Percentiles rank a stretch among this genome's conserved stretches.
Evolutionary conservation across 768 basidiomycete genomes (phyloP).

Genomic region (Mycena epipterygia): DNA sequence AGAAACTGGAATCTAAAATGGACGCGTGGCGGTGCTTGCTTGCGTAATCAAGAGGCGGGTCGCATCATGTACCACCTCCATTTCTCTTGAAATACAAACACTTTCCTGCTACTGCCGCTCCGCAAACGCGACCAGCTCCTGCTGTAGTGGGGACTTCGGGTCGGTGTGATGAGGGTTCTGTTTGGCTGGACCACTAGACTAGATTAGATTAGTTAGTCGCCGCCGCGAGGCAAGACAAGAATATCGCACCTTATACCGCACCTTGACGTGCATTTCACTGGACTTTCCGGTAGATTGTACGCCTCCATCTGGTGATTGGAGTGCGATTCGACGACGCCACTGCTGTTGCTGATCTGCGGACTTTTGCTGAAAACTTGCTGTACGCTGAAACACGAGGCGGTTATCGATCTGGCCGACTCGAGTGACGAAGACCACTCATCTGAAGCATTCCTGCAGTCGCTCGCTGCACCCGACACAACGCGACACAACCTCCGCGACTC

Average conservation of each 20-base stretch:
- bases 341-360: background rate
- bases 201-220: constrained; percentile 4
- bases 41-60: no score
- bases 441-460: no score
- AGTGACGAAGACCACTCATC: background rate
- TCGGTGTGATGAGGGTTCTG: background rate
- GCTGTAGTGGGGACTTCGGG: background rate
- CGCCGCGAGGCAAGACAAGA: background rate
- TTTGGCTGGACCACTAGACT: background rate
- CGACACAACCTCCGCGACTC: background rate
- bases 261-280: background rate
- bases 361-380: background rate
- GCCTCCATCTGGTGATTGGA: background rate
- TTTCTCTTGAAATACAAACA: no score
- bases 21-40: no score
- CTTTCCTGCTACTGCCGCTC: no score
- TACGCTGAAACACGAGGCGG: background rate
- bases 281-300: background rate
- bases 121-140: no score
- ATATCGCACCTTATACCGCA: background rate
- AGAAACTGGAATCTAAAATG: no score
- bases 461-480: background rate
- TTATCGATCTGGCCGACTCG: background rate
- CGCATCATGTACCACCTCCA: no score
- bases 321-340: background rate